These are phyloP conservation scores for Cryphonectria nitschkei DNA, from an alignment of 2,329 filamentous ascomycete species.

Conservation along the genomic window DNA sequence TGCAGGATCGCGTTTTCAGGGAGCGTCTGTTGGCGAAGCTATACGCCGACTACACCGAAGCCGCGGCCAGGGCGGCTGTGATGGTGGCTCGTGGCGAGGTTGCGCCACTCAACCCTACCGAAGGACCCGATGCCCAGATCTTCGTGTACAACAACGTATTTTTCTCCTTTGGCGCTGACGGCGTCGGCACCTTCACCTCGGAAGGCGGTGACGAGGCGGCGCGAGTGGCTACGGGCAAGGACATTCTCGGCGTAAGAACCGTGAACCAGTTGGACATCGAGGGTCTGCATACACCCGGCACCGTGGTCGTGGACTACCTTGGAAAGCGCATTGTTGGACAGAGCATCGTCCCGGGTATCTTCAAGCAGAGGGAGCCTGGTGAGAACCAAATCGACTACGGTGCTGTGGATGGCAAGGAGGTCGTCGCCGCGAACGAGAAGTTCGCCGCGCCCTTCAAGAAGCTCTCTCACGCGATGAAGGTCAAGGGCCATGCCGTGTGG, in stretches of 20 bases:
- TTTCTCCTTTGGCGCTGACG: slow-evolving; percentile 97
- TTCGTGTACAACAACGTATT: slow-evolving; percentile 99
- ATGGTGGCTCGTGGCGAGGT: slow-evolving; percentile 92
- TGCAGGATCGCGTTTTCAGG: slow-evolving; percentile 94
- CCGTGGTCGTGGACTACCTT: slow-evolving; percentile 94
- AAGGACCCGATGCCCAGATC: slow-evolving; percentile 90
- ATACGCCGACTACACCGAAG: slow-evolving; percentile 97
- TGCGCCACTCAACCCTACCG: slow-evolving; percentile 90
- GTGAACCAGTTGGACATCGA: slow-evolving; percentile 98
- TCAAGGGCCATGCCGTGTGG: slow-evolving; percentile 97
- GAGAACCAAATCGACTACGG: slow-evolving; percentile 99
- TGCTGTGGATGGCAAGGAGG: slow-evolving; percentile 94
- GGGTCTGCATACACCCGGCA: slow-evolving; percentile 92
- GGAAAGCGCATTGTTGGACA: slow-evolving; percentile 97
- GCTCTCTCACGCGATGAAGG: slow-evolving; percentile 84
- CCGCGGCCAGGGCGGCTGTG: slow-evolving; percentile 87
- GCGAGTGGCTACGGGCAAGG: slow-evolving; percentile 93
- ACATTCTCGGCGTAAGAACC: slow-evolving; percentile 89
- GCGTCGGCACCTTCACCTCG: slow-evolving; percentile 93
- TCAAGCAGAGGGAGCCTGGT: slow-evolving; percentile 95
- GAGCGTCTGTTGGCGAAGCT: slow-evolving; percentile 93
- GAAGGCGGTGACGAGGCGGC: slow-evolving; percentile 97
- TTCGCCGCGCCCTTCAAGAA: slow-evolving; percentile 86
- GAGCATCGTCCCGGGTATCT: slow-evolving; percentile 97
- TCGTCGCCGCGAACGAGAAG: slow-evolving; percentile 86